Conservation (phyloP, 495 filamentous ascomycete genomes). For the Tuber indicum region DNA sequence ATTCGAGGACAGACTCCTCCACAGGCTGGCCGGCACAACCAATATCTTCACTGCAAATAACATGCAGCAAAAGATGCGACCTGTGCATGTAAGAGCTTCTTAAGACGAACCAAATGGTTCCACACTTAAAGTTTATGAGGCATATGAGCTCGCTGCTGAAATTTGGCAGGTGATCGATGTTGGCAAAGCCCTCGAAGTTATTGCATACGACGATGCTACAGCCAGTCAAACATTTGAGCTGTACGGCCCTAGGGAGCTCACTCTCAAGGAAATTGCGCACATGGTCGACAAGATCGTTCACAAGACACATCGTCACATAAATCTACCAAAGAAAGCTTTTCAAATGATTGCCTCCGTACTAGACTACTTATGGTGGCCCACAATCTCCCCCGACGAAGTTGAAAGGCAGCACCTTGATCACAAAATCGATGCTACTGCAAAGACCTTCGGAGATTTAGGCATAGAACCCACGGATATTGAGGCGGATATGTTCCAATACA, state of each 20-base stretch:
- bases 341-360: constrained; percentile 65
- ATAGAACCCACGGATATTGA: constrained; percentile 79
- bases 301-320: constrained; percentile 84
- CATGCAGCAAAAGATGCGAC: constrained; percentile 85
- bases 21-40: constrained; percentile 67
- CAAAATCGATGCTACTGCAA: constrained; percentile 78
- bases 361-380: constrained; percentile 82
- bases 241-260: constrained; percentile 89
- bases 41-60: constrained; percentile 86
- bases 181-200: constrained; percentile 74
- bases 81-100: constrained; percentile 68
- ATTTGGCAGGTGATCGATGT: constrained; percentile 69
- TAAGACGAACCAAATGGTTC: background rate
- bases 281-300: constrained; percentile 86
- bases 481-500: constrained; percentile 79
- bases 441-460: constrained; percentile 90
- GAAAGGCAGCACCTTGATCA: constrained; percentile 94
- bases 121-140: constrained; percentile 19
- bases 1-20: constrained; percentile 85
- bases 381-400: constrained; percentile 74
- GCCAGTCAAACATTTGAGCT: constrained; percentile 89
- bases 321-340: constrained; percentile 72
- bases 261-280: constrained; percentile 74
- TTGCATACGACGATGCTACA: constrained; percentile 83
- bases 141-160: constrained; percentile 22